A percentile compares a stretch with the other conserved stretches of the same genome.
These are phyloP conservation scores for Pseudogymnoascus verrucosus DNA, from an alignment of 2,329 filamentous ascomycete genomes.

Conservation along the genomic window DNA sequence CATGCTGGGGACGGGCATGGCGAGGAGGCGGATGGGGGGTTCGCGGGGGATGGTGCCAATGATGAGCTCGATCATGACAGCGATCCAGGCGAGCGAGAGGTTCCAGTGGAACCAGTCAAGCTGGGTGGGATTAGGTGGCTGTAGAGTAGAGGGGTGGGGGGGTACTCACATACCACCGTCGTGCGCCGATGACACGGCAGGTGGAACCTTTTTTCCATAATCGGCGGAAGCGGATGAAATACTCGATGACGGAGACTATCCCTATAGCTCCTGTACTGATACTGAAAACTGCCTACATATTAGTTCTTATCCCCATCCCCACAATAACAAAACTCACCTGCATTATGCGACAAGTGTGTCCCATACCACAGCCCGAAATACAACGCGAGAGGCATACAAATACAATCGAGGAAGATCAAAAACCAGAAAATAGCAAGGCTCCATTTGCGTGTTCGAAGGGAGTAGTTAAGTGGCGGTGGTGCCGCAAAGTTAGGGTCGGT, in stretches of 20 bases:
- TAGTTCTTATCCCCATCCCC: not conserved
- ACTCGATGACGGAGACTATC: constrained; percentile 46
- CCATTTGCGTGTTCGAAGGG: constrained; percentile 35
- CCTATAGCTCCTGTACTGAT: constrained; percentile 46
- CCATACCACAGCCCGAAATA: constrained; percentile 55
- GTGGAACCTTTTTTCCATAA: constrained; percentile 43
- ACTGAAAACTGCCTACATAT: constrained; percentile 21
- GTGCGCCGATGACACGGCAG: constrained; percentile 42
- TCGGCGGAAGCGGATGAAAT: constrained; percentile 34
- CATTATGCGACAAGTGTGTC: constrained; percentile 31
- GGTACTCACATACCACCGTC: constrained; percentile 31
- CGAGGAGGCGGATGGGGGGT: constrained; percentile 40
- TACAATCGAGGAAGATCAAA: constrained; percentile 49
- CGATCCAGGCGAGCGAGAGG: constrained; percentile 44
- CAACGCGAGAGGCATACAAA: constrained; percentile 49
- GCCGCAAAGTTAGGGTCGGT: not conserved
- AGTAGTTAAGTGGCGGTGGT: constrained; percentile 11
- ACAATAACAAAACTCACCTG: not conserved
- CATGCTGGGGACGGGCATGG: constrained; percentile 44
- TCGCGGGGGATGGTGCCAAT: constrained; percentile 22
- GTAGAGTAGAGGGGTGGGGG: not conserved
- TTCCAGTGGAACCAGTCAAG: constrained; percentile 53
- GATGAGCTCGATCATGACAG: constrained; percentile 49
- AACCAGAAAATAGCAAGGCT: constrained; percentile 51
- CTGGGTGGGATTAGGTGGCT: constrained; percentile 24